A percentile compares a stretch with the other conserved stretches of the same genome.
Conservation (phyloP, 164 flowering plant species). For the Echeveria elegans region DNA sequence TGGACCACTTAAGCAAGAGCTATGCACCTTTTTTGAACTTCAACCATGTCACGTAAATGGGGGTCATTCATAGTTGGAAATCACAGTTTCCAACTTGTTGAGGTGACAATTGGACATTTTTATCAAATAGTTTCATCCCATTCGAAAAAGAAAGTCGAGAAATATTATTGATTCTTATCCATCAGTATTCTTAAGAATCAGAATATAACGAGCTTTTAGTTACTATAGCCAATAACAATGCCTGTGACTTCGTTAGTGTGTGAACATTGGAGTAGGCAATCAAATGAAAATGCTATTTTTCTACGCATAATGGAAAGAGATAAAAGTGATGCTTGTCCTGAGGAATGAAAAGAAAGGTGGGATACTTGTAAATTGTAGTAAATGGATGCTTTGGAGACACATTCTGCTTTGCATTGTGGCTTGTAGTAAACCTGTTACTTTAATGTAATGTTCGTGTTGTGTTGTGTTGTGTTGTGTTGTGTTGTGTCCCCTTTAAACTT, state of each 20-base stretch:
- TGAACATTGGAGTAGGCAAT: neutral
- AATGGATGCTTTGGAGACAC: neutral
- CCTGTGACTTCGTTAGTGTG: neutral
- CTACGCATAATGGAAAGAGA: neutral
- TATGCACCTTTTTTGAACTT: neutral
- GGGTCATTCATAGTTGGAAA: neutral
- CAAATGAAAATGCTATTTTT: neutral
- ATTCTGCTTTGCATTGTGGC: slow-evolving; percentile 1
- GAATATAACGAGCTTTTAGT: neutral
- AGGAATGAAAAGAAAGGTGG: slow-evolving; percentile 3
- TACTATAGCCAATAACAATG: too few species aligned
- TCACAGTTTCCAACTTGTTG: neutral
- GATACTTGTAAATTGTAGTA: neutral
- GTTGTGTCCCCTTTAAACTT: neutral
- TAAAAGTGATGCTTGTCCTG: neutral
- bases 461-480: too few species aligned
- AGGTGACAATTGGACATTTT: neutral
- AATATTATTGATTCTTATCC: too few species aligned
- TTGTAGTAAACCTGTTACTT: neutral
- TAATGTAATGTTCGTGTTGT: neutral
- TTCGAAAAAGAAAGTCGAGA: neutral
- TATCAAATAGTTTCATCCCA: neutral
- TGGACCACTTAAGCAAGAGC: slow-evolving; percentile 1
- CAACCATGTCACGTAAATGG: neutral
- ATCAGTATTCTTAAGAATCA: neutral